Percentiles rank a stretch among this genome's conserved stretches.
Conservation (phyloP, 768 basidiomycete genomes). For the Lactifluus hygrophoroides region DNA sequence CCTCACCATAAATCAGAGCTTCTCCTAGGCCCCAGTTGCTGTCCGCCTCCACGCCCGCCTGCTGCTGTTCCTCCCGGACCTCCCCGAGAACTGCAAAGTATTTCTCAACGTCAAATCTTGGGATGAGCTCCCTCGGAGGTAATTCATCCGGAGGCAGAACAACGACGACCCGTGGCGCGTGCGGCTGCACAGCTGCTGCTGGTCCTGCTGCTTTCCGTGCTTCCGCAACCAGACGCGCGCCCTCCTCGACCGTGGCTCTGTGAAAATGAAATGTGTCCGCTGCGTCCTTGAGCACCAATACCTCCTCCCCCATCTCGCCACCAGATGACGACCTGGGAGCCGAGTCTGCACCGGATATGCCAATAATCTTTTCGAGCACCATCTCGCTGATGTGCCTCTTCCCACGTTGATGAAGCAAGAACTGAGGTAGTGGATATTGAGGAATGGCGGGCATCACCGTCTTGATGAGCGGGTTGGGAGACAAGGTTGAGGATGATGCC, state of each 20-base stretch:
- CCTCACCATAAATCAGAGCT: slow-evolving; percentile 75
- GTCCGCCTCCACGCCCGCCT: slow-evolving; percentile 5
- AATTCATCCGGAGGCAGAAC: slow-evolving; percentile 39
- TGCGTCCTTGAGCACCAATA: slow-evolving; percentile 51
- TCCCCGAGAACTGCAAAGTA: slow-evolving; percentile 50
- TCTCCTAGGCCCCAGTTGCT: slow-evolving; percentile 59
- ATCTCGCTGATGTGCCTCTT: slow-evolving; percentile 34
- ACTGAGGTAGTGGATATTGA: slow-evolving; percentile 42
- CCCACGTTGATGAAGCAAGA: slow-evolving; percentile 41
- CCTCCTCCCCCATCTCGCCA: slow-evolving; percentile 26
- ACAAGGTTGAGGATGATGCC: neutral
- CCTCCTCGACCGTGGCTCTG: slow-evolving; percentile 25
- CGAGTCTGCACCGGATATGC: slow-evolving; percentile 20
- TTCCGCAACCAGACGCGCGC: slow-evolving; percentile 26
- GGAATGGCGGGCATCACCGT: slow-evolving; percentile 31
- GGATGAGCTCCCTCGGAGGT: slow-evolving; percentile 47
- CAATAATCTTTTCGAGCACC: slow-evolving; percentile 34
- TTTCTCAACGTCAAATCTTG: slow-evolving; percentile 56
- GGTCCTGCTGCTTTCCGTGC: slow-evolving; percentile 28
- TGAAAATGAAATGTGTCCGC: slow-evolving; percentile 68
- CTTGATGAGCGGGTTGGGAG: slow-evolving; percentile 23
- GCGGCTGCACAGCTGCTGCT: slow-evolving; percentile 32
- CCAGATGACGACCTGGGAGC: neutral
- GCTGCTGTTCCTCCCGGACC: slow-evolving; percentile 27
- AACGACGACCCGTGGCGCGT: slow-evolving; percentile 30